These are phyloP conservation scores for Fusarium miscanthi DNA, from an alignment of 2,329 filamentous ascomycete genomes.

Conservation along the genomic window DNA sequence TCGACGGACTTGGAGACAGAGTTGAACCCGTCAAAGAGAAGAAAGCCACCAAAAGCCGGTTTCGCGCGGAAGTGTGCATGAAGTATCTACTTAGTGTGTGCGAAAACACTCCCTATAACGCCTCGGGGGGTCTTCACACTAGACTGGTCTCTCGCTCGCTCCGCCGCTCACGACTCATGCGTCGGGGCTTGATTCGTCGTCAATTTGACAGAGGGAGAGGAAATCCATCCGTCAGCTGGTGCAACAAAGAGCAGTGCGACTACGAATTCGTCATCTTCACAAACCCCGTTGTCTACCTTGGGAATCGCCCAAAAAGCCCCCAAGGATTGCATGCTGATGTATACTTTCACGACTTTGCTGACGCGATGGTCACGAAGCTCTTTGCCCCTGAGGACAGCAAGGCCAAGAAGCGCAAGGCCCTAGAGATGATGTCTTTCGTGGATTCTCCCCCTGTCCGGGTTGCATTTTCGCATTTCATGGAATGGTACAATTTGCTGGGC, in stretches of 20 bases:
- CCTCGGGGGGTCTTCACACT: neutral
- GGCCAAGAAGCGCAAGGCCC: conserved; percentile 20
- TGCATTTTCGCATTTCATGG: conserved; percentile 38
- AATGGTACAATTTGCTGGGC: neutral
- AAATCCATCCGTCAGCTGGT: conserved; percentile 27
- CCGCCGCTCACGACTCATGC: conserved; percentile 20
- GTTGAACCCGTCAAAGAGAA: neutral
- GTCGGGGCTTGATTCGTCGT: conserved; percentile 23
- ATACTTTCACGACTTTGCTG: conserved; percentile 38
- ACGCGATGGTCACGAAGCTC: conserved; percentile 20
- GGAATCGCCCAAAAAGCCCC: conserved; percentile 7
- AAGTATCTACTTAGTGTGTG: neutral
- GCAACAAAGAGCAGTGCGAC: conserved; percentile 27
- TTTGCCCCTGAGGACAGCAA: conserved; percentile 9
- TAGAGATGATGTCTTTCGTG: conserved; percentile 39
- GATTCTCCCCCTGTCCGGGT: conserved; percentile 42
- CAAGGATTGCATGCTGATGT: conserved; percentile 11
- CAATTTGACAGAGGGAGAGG: conserved; percentile 40
- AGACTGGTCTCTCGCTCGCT: conserved; percentile 11
- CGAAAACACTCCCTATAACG: neutral
- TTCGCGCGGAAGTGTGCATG: neutral
- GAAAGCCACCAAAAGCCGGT: neutral
- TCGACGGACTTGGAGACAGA: neutral
- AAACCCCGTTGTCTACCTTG: conserved; percentile 10
- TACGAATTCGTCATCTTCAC: conserved; percentile 18